Evolutionary conservation across 1,284 basidiomycete species (phyloP).

Genomic region (Tausonia pullulans): DNA sequence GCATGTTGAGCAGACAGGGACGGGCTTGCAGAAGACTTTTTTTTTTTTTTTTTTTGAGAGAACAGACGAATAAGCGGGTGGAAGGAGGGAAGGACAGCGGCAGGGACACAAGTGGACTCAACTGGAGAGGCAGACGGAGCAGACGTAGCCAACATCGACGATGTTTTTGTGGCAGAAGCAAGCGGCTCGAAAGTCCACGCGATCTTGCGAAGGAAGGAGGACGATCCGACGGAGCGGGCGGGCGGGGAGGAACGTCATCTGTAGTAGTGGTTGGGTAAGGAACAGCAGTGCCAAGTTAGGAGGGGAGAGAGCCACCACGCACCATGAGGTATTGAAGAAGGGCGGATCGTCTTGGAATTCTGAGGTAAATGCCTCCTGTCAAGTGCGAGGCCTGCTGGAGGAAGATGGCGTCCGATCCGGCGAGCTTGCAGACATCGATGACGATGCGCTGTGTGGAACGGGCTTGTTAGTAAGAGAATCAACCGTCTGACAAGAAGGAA

Average conservation of each 20-base stretch:
- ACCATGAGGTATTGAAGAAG: constrained; percentile 81
- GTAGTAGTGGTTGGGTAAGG: background rate
- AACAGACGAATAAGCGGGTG: constrained; percentile 3
- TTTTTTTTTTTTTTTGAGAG: too few species aligned
- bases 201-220: constrained; percentile 81
- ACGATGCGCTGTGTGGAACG: constrained; percentile 61
- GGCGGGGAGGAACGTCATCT: constrained; percentile 88
- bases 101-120: constrained; percentile 29
- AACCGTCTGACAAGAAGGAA: background rate
- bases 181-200: constrained; percentile 90
- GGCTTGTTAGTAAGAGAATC: background rate
- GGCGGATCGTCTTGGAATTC: constrained; percentile 64
- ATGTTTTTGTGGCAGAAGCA: constrained; percentile 98
- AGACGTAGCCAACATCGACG: constrained; percentile 94
- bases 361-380: constrained; percentile 86
- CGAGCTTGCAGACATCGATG: constrained; percentile 90
- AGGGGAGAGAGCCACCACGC: constrained; percentile 22
- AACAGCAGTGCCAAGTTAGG: background rate
- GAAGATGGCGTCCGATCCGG: constrained; percentile 83
- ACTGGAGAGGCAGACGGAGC: constrained; percentile 92
- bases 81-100: background rate
- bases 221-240: constrained; percentile 65
- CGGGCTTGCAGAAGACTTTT: constrained; percentile 81
- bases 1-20: constrained; percentile 88
- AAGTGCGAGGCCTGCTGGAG: constrained; percentile 94